phyloP scores from a whole-genome alignment of 2,329 filamentous ascomycete genomes.

The Ceratocystis diversiconidia region DNA sequence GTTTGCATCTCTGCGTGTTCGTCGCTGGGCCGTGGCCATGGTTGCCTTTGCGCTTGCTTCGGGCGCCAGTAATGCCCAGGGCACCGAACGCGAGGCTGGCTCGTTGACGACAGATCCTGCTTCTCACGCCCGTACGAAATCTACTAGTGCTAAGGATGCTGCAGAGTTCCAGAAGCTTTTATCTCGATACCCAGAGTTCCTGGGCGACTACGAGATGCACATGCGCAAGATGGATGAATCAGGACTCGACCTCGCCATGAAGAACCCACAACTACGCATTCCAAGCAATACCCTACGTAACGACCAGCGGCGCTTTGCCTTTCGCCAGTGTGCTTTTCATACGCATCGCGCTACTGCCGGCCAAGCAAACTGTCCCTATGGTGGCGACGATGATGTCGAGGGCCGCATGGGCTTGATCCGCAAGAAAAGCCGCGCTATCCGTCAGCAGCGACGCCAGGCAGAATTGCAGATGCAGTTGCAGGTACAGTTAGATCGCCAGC shows the following conservation, averaged over 20 bases:
- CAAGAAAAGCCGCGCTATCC: slow-evolving; percentile 11
- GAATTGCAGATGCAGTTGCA: slow-evolving; percentile 9
- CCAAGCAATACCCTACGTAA: slow-evolving; percentile 41
- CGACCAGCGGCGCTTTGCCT: slow-evolving; percentile 45
- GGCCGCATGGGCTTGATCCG: slow-evolving; percentile 13
- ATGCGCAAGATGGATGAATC: slow-evolving; percentile 37
- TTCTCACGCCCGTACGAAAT: slow-evolving; percentile 21
- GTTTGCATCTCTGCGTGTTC: slow-evolving; percentile 36
- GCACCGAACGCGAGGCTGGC: slow-evolving; percentile 22
- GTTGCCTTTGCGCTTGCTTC: slow-evolving; percentile 39
- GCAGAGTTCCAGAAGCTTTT: slow-evolving; percentile 31
- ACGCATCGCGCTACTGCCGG: slow-evolving; percentile 41
- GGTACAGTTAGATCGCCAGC: slow-evolving; percentile 4
- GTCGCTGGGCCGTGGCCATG: slow-evolving; percentile 47
- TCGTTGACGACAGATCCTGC: slow-evolving; percentile 11
- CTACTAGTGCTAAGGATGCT: slow-evolving; percentile 22
- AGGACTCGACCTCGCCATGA: slow-evolving; percentile 38
- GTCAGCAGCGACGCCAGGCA: slow-evolving; percentile 11
- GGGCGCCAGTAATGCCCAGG: slow-evolving; percentile 1
- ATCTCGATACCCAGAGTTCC: slow-evolving; percentile 32
- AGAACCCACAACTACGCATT: slow-evolving; percentile 47
- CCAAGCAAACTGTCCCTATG: slow-evolving; percentile 39
- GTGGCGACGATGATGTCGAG: slow-evolving; percentile 16
- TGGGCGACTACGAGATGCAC: slow-evolving; percentile 38
- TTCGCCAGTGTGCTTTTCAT: slow-evolving; percentile 47